These are phyloP conservation scores for Farysia itapuensis DNA, from an alignment of 1,284 basidiomycete genomes.

Conservation along the genomic window DNA sequence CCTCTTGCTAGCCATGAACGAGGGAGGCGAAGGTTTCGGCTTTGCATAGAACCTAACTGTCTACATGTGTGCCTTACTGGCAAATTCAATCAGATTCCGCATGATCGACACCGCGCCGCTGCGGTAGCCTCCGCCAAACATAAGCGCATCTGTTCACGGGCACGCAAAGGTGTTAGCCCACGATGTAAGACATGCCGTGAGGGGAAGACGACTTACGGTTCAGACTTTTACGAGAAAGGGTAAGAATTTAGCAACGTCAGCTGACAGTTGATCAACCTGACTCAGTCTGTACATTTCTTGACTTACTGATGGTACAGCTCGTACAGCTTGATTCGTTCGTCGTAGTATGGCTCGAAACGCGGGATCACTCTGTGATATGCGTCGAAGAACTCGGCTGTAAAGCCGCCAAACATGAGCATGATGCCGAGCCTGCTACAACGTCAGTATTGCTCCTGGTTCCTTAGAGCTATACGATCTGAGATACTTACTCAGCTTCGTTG, in stretches of 20 bases:
- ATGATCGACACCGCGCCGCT: conserved; percentile 30
- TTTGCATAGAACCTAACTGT: conserved; percentile 37
- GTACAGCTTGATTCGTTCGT: conserved; percentile 17
- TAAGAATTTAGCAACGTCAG: too few species aligned
- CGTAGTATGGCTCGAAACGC: conserved; percentile 15
- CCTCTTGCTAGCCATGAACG: conserved; percentile 54
- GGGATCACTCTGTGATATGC: conserved; percentile 29
- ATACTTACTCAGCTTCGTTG: conserved; percentile 30
- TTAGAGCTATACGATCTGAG: too few species aligned
- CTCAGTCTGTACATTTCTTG: too few species aligned
- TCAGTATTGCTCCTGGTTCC: background rate
- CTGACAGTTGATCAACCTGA: too few species aligned
- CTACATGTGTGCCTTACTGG: too few species aligned
- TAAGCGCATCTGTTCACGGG: conserved; percentile 20
- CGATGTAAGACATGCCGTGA: too few species aligned
- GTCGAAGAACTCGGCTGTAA: conserved; percentile 30
- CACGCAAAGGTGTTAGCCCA: too few species aligned
- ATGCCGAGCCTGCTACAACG: conserved; percentile 21
- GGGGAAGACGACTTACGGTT: too few species aligned
- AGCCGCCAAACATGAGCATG: conserved; percentile 38
- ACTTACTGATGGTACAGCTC: conserved; percentile 37
- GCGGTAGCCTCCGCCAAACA: conserved; percentile 30
- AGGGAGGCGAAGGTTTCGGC: conserved; percentile 59
- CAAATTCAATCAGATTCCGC: conserved; percentile 21
- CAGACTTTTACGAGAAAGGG: too few species aligned